Conservation (phyloP, 371 early-diverging fungal genomes). For the Actinomucor elegans region DNA sequence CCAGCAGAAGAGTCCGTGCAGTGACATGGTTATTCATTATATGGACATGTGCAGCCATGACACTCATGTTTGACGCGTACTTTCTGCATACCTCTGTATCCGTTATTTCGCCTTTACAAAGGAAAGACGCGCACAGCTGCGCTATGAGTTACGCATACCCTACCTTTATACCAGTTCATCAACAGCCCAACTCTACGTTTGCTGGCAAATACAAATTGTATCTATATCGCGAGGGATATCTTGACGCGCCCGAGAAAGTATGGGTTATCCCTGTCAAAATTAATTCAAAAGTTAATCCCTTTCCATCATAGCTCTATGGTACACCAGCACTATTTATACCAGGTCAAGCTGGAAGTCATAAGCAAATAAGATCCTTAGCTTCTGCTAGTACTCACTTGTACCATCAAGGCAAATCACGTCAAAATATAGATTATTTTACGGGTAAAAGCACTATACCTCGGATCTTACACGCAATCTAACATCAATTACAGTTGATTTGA, state of each 20-base stretch:
- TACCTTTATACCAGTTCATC: constrained; percentile 51
- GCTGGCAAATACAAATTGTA: constrained; percentile 73
- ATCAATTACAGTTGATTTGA: constrained; percentile 83
- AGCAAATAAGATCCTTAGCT: constrained; percentile 85
- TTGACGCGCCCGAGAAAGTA: constrained; percentile 32
- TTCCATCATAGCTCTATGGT: constrained; percentile 40
- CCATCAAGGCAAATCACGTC: constrained; percentile 21
- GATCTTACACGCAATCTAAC: too few species aligned
- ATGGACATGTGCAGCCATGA: too few species aligned
- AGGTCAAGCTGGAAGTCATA: constrained; percentile 89
- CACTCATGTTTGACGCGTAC: neutral
- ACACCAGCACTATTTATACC: constrained; percentile 91
- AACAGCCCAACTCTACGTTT: constrained; percentile 50
- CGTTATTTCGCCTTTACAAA: constrained; percentile 5
- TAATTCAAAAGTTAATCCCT: neutral
- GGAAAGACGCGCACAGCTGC: constrained; percentile 63
- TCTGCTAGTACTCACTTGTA: constrained; percentile 59
- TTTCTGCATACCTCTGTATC: neutral
- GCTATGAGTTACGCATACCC: constrained; percentile 85
- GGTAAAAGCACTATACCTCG: constrained; percentile 56
- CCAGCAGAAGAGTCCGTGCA: neutral
- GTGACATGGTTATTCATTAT: too few species aligned
- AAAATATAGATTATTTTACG: constrained; percentile 78
- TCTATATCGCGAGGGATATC: constrained; percentile 71
- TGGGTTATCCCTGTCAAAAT: neutral